Evolutionary conservation across 2,329 filamentous ascomycete species (phyloP).

Genomic region (Fusarium marasasianum): DNA sequence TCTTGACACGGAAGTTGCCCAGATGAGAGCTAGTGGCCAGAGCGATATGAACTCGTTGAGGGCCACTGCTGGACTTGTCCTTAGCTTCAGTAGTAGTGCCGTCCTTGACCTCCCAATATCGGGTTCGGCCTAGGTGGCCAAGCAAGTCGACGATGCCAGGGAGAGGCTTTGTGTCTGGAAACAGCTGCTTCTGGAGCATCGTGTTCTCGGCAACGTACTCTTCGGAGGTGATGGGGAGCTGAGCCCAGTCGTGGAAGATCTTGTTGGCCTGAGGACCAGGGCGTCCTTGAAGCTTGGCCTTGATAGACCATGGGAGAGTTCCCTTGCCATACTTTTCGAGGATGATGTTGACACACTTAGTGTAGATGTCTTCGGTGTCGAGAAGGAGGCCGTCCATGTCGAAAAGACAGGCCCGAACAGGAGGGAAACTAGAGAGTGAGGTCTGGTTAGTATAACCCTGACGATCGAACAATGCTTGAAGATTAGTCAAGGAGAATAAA

Average conservation of each 20-base stretch:
- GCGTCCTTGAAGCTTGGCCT: slow-evolving; percentile 80
- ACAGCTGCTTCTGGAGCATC: slow-evolving; percentile 74
- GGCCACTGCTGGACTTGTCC: slow-evolving; percentile 26
- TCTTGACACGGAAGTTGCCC: slow-evolving; percentile 82
- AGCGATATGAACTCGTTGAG: slow-evolving; percentile 75
- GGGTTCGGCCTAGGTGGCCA: slow-evolving; percentile 62
- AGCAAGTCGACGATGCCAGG: slow-evolving; percentile 81
- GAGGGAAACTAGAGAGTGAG: slow-evolving; percentile 70
- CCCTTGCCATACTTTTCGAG: slow-evolving; percentile 79
- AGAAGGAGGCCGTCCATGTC: slow-evolving; percentile 99
- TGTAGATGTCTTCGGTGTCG: slow-evolving; percentile 92
- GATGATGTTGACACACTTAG: slow-evolving; percentile 81
- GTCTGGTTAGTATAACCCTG: slow-evolving; percentile 12
- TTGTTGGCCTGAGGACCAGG: slow-evolving; percentile 62
- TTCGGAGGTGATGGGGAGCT: slow-evolving; percentile 78
- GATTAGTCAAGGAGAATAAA: not conserved
- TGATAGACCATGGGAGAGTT: slow-evolving; percentile 88
- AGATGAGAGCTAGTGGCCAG: slow-evolving; percentile 83
- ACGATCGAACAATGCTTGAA: not conserved
- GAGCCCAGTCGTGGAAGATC: slow-evolving; percentile 79
- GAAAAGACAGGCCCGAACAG: slow-evolving; percentile 90
- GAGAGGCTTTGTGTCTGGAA: slow-evolving; percentile 78
- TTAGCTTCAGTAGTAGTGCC: slow-evolving; percentile 35
- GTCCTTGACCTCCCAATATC: slow-evolving; percentile 57
- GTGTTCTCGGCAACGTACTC: slow-evolving; percentile 71